Evolutionary conservation across 2,329 filamentous ascomycete genomes (phyloP).

Genomic region (Bisporella sp.): DNA sequence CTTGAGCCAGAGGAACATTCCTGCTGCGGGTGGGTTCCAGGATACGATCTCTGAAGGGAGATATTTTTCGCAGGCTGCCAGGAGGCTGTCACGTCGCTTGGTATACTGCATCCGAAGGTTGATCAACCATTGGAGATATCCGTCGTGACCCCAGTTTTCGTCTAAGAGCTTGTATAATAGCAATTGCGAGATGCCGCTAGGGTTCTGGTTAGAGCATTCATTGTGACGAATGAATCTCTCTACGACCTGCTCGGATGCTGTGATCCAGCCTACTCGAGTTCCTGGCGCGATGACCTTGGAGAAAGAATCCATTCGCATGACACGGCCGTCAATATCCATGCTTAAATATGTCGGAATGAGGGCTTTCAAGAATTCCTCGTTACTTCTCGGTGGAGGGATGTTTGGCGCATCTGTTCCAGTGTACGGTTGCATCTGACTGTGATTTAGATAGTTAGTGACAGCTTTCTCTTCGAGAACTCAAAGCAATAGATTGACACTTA

Average conservation of each 20-base stretch:
- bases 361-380: slow-evolving; percentile 66
- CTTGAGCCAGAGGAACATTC: slow-evolving; percentile 82
- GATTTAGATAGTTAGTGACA: not conserved
- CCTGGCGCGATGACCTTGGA: slow-evolving; percentile 87
- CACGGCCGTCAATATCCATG: slow-evolving; percentile 79
- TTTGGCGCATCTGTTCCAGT: slow-evolving; percentile 21
- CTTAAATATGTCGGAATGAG: slow-evolving; percentile 71
- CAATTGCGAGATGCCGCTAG: slow-evolving; percentile 77
- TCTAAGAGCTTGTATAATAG: slow-evolving; percentile 85
- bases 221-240: slow-evolving; percentile 63
- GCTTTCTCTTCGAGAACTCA: not conserved
- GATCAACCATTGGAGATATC: slow-evolving; percentile 86
- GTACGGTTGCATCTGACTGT: slow-evolving; percentile 51
- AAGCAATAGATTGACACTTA: not conserved
- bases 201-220: slow-evolving; percentile 79
- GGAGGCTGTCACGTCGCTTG: slow-evolving; percentile 64
- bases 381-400: slow-evolving; percentile 42
- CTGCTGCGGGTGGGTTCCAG: slow-evolving; percentile 75
- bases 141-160: slow-evolving; percentile 87
- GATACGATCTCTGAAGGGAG: slow-evolving; percentile 67
- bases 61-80: slow-evolving; percentile 72
- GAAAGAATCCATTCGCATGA: slow-evolving; percentile 87
- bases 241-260: slow-evolving; percentile 75
- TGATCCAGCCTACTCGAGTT: slow-evolving; percentile 80
- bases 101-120: slow-evolving; percentile 78